Evolutionary conservation across 2,329 filamentous ascomycete genomes (phyloP).

Genomic region (Alternaria consortialis): DNA sequence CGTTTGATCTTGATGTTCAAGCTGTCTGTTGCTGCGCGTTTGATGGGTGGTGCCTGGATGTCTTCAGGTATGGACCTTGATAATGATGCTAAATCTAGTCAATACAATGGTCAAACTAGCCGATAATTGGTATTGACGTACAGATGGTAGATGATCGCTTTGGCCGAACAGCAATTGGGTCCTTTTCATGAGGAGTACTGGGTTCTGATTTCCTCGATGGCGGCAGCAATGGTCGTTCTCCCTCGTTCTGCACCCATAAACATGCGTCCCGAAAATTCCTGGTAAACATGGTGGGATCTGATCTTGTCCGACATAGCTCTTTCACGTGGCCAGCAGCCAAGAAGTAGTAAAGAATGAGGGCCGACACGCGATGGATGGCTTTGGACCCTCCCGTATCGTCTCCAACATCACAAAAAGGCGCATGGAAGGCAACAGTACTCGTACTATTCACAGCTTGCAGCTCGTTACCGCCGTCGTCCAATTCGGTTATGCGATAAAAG

Average conservation of each 20-base stretch:
- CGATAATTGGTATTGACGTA: constrained; percentile 58
- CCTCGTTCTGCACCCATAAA: constrained; percentile 38
- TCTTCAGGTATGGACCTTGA: constrained; percentile 17
- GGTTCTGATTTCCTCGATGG: constrained; percentile 32
- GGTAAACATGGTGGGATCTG: constrained; percentile 40
- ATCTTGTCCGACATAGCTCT: constrained; percentile 34
- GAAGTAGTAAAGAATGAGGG: constrained; percentile 39
- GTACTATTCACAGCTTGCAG: constrained; percentile 38
- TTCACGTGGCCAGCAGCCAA: constrained; percentile 36
- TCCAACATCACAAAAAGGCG: constrained; percentile 40
- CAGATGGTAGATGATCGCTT: constrained; percentile 70
- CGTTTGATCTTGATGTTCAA: constrained; percentile 34
- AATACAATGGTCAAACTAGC: constrained; percentile 20
- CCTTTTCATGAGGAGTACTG: constrained; percentile 20
- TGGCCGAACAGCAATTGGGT: constrained; percentile 60
- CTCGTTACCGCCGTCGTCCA: constrained; percentile 26
- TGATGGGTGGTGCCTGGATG: constrained; percentile 19
- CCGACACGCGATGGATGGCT: constrained; percentile 39
- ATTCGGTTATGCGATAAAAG: constrained; percentile 37
- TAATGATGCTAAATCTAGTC: constrained; percentile 15
- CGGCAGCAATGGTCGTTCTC: constrained; percentile 29
- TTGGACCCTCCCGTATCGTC: constrained; percentile 38
- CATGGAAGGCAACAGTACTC: constrained; percentile 38
- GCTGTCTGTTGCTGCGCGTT: constrained; percentile 32
- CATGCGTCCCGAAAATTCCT: constrained; percentile 41